Conservation (phyloP, 2,329 filamentous ascomycete species). For the Penicillium rolfsii region DNA sequence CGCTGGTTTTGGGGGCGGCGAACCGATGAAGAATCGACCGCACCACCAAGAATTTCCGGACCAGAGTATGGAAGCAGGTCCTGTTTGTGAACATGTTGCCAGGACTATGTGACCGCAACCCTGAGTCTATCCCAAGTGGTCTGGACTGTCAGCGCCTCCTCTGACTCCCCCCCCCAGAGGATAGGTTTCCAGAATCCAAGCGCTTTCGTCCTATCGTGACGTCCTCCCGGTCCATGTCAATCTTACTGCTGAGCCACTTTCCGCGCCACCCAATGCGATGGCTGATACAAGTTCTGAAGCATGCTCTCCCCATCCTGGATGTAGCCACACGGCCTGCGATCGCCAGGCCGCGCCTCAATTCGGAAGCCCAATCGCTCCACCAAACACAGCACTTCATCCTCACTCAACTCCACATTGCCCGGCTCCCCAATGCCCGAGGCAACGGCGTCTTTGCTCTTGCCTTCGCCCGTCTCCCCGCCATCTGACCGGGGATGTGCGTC, state of each 20-base stretch:
- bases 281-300: conserved; percentile 79
- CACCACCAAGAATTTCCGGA: too few relatives aligned
- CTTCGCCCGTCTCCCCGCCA: conserved; percentile 21
- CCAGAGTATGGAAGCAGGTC: background rate
- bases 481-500: conserved; percentile 50
- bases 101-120: background rate
- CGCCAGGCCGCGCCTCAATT: conserved; percentile 66
- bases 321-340: conserved; percentile 68
- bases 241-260: conserved; percentile 53
- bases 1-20: background rate
- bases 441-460: conserved; percentile 29
- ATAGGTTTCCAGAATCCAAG: background rate
- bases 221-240: background rate
- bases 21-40: background rate
- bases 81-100: background rate
- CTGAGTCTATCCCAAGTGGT: background rate
- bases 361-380: conserved; percentile 76
- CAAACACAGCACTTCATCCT: conserved; percentile 82
- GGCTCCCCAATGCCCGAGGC: conserved; percentile 77
- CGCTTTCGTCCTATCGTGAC: background rate
- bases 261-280: conserved; percentile 82
- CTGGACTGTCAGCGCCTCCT: background rate
- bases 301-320: conserved; percentile 85
- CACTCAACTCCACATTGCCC: conserved; percentile 84
- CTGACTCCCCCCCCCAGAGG: conserved; percentile 6